Evolutionary conservation across 2,329 filamentous ascomycete genomes (phyloP), one percentile per base, ranked within the genome.

Genomic region (Chaetomiaceae sp.): DNA sequence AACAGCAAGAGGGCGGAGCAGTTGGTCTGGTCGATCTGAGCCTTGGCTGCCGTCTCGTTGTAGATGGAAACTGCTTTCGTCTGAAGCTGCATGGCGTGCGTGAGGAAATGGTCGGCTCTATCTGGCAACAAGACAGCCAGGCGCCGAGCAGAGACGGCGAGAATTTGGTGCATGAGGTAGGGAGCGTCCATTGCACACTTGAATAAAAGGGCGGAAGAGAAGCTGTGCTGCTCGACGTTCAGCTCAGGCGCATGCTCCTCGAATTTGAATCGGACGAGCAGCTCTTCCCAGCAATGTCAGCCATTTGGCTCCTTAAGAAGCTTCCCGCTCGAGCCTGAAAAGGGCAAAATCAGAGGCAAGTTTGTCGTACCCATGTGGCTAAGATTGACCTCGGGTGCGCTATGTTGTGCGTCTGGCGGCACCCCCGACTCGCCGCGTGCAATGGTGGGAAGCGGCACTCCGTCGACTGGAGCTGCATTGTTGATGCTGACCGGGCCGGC

Each of bases 1-100:
- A 73, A 74, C 12, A 73, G 57, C 35, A 72, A 66, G 14, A 70
- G 63, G 6, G 68, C 63, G 20, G 70, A 59, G 42, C 62, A 66
- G 42, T 62, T 63, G 5, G 62, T 60, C 22, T 63, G 60, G 35
- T 58, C 55, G 22, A 55, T 50, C 29, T 55, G 50, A 15, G 48
- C 45, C 38, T 50, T 47, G 39, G 53, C 49, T 11, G 49, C 52
- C 24, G 39, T 56, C 10, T 45, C 47, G 50, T 63, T 70, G 52
- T 65, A 70, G 47, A 61, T 62, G 38, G 60, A 59, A 18, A 74
- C 60, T 22, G 68, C 69, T 2, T 66, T 65, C 2, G 68, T 72
- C 52, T 74, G 71, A 2, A 73, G 59, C 38, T 68, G 63, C 0
- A 68, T 69, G 10, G 71, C 67, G 36, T 64, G 65, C 33, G 62